Evolutionary conservation across 208 protist species (phyloP), one percentile per base, ranked within the genome.

Genomic region (Leishmania aethiopica): DNA sequence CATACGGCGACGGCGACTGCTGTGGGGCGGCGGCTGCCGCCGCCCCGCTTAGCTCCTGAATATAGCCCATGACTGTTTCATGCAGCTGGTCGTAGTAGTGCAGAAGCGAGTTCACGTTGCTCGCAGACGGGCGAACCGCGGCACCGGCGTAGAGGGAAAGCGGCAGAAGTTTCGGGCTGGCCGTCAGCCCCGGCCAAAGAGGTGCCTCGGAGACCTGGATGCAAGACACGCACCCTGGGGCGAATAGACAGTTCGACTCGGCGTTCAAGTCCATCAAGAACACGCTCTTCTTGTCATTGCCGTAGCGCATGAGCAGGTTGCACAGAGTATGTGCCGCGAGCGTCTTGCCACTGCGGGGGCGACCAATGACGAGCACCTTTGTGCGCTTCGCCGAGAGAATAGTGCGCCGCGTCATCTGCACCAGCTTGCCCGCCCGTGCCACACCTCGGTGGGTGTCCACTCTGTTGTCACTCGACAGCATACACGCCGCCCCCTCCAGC

Each of bases 291-390:
- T 62, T 88, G 77, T 79, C 79, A 76, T 49, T 81, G 76, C 55
- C 77, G 49, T 77, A 86, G 42, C 78, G 81, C 69, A 84, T 84
- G 25, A 97, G 79, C 49, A 95, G 64, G 79, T 97, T 95, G 80
- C 86, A 93, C 28, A 96, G 80, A 15, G 91, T 95, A 86, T 95
- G 94, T 53, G 93, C 91, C 10, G 89, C 86, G 10, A 93, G 80
- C 51, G 93, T 94, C 75, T 93, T 95, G 35, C 94, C 94, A 57
- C 85, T 82, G 66, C 84, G 74, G 17, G 62, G 47, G 37, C 88
- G 69, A 3, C 94, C 93, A 74, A 97, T 87, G 28, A 97, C 94
- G 3, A 96, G 85, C 40, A 96, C 88, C n/a, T 86, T 91, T 10
- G 85, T 82, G 32, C 71, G 80, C 49, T 76, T 81, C 7, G 75